These are phyloP conservation scores for Kluyveromyces sp. DNA, from an alignment of 1,139 yeast genomes.

Conservation along the genomic window DNA sequence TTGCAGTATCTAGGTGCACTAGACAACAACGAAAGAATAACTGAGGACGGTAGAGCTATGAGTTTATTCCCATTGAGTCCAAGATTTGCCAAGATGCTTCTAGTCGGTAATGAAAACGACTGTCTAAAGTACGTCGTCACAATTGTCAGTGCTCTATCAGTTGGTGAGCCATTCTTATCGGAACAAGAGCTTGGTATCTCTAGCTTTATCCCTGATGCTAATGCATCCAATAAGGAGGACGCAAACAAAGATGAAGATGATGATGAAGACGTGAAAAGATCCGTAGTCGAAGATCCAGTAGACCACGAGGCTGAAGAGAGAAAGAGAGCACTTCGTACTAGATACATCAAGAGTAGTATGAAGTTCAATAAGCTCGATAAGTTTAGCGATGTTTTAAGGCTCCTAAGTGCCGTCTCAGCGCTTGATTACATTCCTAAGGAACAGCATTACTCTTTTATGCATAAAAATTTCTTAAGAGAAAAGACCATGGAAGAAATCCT, in stretches of 20 bases:
- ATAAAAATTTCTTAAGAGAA: slow-evolving; percentile 51
- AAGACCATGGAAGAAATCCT: slow-evolving; percentile 78
- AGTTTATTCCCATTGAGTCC: slow-evolving; percentile 90
- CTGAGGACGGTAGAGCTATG: slow-evolving; percentile 80
- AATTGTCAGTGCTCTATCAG: slow-evolving; percentile 85
- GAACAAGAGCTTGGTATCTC: slow-evolving; percentile 62
- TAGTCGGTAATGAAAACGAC: slow-evolving; percentile 78
- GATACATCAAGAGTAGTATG: slow-evolving; percentile 49
- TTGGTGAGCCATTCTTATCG: slow-evolving; percentile 81
- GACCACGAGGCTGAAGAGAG: slow-evolving; percentile 34
- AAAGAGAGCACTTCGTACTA: slow-evolving; percentile 39
- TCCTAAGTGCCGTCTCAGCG: slow-evolving; percentile 83
- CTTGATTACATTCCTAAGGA: slow-evolving; percentile 61
- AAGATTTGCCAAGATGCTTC: slow-evolving; percentile 80
- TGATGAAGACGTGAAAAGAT: too few species aligned
- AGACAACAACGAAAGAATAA: slow-evolving; percentile 45
- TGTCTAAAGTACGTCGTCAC: slow-evolving; percentile 86
- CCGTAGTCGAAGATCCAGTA: background rate
- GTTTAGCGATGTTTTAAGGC: slow-evolving; percentile 64
- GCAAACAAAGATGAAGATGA: slow-evolving; percentile 18
- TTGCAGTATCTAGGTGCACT: slow-evolving; percentile 76
- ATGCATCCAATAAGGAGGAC: slow-evolving; percentile 20
- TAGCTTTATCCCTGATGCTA: too few species aligned
- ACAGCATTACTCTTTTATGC: slow-evolving; percentile 41
- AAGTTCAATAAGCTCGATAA: slow-evolving; percentile 62